Conservation (phyloP, 805 yeast genomes). For the Starmerella geochares region DNA sequence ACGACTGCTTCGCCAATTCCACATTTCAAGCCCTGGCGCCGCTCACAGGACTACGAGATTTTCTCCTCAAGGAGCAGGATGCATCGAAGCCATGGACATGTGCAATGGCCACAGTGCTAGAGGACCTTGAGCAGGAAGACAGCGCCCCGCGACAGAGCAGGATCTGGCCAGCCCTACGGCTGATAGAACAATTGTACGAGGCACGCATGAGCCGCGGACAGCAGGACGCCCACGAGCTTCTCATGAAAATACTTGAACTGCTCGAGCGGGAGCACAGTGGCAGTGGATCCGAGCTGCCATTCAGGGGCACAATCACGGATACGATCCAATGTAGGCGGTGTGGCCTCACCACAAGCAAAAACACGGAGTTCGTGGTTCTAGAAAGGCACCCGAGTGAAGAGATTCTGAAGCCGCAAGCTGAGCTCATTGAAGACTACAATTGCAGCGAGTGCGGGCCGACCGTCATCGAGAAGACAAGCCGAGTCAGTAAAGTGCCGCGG, state of each 20-base stretch:
- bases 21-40: conserved; percentile 53
- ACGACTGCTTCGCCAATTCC: conserved; percentile 89
- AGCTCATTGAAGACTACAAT: conserved; percentile 61
- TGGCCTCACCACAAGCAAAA: conserved; percentile 48
- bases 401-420: conserved; percentile 49
- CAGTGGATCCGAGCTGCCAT: conserved; percentile 45
- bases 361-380: conserved; percentile 55
- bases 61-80: conserved; percentile 19
- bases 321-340: conserved; percentile 65
- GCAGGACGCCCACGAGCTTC: conserved; percentile 91
- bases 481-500: conserved; percentile 56
- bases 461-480: conserved; percentile 53
- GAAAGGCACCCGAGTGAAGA: conserved; percentile 48
- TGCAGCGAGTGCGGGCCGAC: conserved; percentile 58
- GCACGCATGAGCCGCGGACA: conserved; percentile 70
- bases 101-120: conserved; percentile 22
- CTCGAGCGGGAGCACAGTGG: conserved; percentile 47
- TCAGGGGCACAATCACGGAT: conserved; percentile 55
- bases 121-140: conserved; percentile 50
- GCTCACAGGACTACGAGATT: conserved; percentile 23
- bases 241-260: conserved; percentile 71
- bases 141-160: conserved; percentile 47
- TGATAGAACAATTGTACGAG: conserved; percentile 60
- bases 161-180: conserved; percentile 69
- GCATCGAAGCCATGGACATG: conserved; percentile 18